These are phyloP conservation scores for Tulasnella sp. DNA, from an alignment of 768 basidiomycete genomes.

Conservation along the genomic window DNA sequence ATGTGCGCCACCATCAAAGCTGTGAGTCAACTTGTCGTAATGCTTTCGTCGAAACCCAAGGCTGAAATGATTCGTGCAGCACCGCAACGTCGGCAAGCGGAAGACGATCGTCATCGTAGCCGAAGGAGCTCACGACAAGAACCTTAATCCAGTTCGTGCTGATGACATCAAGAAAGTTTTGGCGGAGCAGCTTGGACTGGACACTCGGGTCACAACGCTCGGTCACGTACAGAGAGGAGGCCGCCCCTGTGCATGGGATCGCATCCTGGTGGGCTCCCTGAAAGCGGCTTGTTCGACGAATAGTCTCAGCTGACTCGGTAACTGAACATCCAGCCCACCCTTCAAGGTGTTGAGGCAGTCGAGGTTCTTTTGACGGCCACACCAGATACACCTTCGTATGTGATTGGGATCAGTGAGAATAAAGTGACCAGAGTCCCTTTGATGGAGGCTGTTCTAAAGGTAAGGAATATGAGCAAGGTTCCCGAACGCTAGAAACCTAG, in stretches of 20 bases:
- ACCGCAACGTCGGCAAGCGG: slow-evolving; percentile 86
- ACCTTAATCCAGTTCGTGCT: slow-evolving; percentile 87
- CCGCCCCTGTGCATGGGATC: slow-evolving; percentile 85
- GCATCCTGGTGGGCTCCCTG: slow-evolving; percentile 64
- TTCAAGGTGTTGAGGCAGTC: slow-evolving; percentile 95
- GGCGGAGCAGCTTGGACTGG: slow-evolving; percentile 78
- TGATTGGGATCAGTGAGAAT: slow-evolving; percentile 95
- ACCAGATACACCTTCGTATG: slow-evolving; percentile 89
- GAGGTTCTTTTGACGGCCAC: slow-evolving; percentile 79
- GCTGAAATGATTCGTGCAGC: slow-evolving; percentile 45
- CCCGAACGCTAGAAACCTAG: neutral
- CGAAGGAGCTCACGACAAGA: slow-evolving; percentile 86
- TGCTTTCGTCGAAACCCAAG: neutral
- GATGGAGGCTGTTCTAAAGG: slow-evolving; percentile 89
- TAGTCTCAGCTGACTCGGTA: neutral
- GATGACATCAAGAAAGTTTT: slow-evolving; percentile 89
- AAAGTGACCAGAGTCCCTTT: slow-evolving; percentile 89
- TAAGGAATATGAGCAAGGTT: slow-evolving; percentile 34
- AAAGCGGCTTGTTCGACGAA: neutral
- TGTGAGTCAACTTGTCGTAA: slow-evolving; percentile 44
- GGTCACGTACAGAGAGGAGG: slow-evolving; percentile 98
- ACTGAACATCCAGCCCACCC: slow-evolving; percentile 61
- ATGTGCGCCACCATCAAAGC: slow-evolving; percentile 83
- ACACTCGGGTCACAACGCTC: slow-evolving; percentile 93
- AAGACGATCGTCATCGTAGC: slow-evolving; percentile 99